A percentile compares a stretch with the other conserved stretches of the same genome.
phyloP scores from a whole-genome alignment of 139 green algal genomes.

The Volvox africanus region DNA sequence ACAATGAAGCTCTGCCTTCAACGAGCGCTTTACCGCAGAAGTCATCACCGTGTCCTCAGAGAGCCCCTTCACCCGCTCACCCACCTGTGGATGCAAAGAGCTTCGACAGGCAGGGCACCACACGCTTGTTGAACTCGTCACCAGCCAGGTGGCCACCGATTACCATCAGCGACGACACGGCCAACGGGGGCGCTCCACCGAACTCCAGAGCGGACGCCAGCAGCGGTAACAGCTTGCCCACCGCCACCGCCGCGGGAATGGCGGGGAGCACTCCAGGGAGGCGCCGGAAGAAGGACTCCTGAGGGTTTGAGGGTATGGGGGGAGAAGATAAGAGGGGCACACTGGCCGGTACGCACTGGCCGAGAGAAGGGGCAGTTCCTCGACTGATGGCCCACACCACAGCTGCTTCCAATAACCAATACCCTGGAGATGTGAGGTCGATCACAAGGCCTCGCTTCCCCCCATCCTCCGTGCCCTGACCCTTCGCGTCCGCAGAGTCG shows the following conservation, averaged over 20 bases:
- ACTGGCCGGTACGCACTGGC: no score
- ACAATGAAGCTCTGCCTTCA: no score
- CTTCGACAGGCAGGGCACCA: slow-evolving; percentile 89
- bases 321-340: neutral
- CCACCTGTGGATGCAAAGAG: slow-evolving; percentile 86
- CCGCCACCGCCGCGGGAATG: slow-evolving; percentile 78
- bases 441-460: no score
- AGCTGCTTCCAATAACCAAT: no score
- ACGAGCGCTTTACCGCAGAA: no score
- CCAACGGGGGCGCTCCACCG: slow-evolving; percentile 87
- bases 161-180: slow-evolving; percentile 84
- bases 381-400: no score
- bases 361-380: no score
- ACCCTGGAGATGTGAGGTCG: no score
- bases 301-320: neutral
- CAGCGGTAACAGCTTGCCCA: slow-evolving; percentile 93
- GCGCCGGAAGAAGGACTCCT: slow-evolving; percentile 85
- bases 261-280: slow-evolving; percentile 69
- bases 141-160: slow-evolving; percentile 77
- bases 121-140: slow-evolving; percentile 83
- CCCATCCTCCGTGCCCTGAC: no score
- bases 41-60: no score
- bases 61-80: neutral
- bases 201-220: slow-evolving; percentile 91
- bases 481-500: no score